phyloP scores from a whole-genome alignment of 441 rosid genomes.

The Eruca vesicaria region DNA sequence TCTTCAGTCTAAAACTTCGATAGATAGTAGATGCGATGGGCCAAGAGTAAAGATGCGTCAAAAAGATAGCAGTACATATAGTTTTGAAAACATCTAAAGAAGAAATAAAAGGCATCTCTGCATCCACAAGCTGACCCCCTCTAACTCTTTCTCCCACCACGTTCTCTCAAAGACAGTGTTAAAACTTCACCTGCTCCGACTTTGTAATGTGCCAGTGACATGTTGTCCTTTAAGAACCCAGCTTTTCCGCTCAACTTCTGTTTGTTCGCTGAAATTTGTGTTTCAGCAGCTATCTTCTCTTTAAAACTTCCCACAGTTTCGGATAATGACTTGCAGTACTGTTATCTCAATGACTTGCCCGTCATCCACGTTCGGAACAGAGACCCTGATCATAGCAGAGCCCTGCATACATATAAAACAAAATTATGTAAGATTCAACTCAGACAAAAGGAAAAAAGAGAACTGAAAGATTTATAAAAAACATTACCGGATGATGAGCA shows the following conservation, averaged over 20 bases:
- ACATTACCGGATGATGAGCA: conserved; percentile 73
- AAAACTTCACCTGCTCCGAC: conserved; percentile 71
- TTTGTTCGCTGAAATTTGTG: conserved; percentile 90
- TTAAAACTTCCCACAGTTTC: conserved; percentile 92
- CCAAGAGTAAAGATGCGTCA: background rate
- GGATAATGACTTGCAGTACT: conserved; percentile 71
- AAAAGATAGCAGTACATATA: background rate
- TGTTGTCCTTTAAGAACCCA: conserved; percentile 93
- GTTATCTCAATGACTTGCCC: conserved; percentile 76
- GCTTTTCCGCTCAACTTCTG: conserved; percentile 97
- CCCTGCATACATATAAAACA: conserved; percentile 51
- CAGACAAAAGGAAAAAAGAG: background rate
- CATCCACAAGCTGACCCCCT: conserved; percentile 14
- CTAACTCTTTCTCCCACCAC: conserved; percentile 97
- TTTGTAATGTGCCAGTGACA: conserved; percentile 93
- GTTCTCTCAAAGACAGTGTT: conserved; percentile 55
- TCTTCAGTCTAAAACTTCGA: conserved; percentile 11
- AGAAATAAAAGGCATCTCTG: conserved; percentile 16
- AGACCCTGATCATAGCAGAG: conserved; percentile 57
- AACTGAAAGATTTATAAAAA: background rate
- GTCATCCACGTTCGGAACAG: conserved; percentile 81
- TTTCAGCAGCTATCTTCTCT: conserved; percentile 97
- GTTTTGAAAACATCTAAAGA: conserved; percentile 18
- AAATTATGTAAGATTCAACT: background rate
- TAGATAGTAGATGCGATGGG: background rate